phyloP scores from a whole-genome alignment of 805 yeast species.

The Suhomyces faveliae region DNA sequence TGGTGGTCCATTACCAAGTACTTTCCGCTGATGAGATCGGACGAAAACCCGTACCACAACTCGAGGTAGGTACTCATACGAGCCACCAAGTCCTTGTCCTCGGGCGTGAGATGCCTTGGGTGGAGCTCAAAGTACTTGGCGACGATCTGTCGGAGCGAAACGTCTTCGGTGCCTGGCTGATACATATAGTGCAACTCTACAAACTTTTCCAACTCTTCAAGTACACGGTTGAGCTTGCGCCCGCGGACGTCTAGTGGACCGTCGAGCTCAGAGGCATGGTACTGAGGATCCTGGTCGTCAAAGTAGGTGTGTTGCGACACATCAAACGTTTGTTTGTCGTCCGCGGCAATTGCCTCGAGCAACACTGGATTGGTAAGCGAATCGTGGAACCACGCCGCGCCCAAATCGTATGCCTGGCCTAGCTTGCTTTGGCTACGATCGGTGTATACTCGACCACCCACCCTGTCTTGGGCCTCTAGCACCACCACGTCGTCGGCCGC shows the following conservation, averaged over 20 bases:
- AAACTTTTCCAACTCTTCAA: constrained; percentile 56
- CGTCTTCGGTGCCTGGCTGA: constrained; percentile 48
- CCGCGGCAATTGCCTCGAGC: constrained; percentile 18
- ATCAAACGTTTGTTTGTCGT: constrained; percentile 15
- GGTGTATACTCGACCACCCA: constrained; percentile 26
- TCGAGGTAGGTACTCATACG: constrained; percentile 60
- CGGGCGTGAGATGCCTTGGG: constrained; percentile 46
- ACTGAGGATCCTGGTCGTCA: constrained; percentile 44
- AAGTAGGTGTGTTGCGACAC: constrained; percentile 36
- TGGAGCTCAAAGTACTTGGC: constrained; percentile 46
- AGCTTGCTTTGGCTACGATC: constrained; percentile 14
- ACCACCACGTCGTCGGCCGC: constrained; percentile 15
- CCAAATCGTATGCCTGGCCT: constrained; percentile 59
- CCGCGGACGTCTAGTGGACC: constrained; percentile 35
- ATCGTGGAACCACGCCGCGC: constrained; percentile 93
- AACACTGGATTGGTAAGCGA: constrained; percentile 57
- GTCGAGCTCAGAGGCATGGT: constrained; percentile 23
- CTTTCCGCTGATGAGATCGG: constrained; percentile 66
- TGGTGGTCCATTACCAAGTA: constrained; percentile 66
- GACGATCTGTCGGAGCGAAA: constrained; percentile 50
- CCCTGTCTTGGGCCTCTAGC: constrained; percentile 23
- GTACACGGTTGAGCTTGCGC: constrained; percentile 33
- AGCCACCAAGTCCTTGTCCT: constrained; percentile 51
- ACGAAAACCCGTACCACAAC: constrained; percentile 76
- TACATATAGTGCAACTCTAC: constrained; percentile 57